Conservation (phyloP, 208 protist species). For the Leptomonas pyrrhocoris region DNA sequence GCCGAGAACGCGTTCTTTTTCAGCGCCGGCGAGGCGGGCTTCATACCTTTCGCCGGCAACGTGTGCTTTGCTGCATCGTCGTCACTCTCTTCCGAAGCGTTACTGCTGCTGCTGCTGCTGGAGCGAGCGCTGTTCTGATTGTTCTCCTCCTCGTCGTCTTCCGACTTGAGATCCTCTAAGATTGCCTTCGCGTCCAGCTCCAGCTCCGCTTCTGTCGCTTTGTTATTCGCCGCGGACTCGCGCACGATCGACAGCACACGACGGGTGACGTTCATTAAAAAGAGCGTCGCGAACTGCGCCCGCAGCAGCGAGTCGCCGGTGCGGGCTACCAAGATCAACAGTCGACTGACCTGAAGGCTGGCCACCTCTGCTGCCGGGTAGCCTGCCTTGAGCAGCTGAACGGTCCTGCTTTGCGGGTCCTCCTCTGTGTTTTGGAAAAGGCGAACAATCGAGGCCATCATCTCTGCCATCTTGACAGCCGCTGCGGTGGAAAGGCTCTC, state of each 20-base stretch:
- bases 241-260: slow-evolving; percentile 82
- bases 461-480: slow-evolving; percentile 53
- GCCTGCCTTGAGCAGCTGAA: slow-evolving; percentile 47
- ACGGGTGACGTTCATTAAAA: slow-evolving; percentile 87
- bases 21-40: slow-evolving; percentile 10
- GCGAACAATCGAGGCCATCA: slow-evolving; percentile 63
- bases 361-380: slow-evolving; percentile 59
- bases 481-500: slow-evolving; percentile 68
- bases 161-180: slow-evolving; percentile 38
- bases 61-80: slow-evolving; percentile 15
- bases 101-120: not conserved
- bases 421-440: slow-evolving; percentile 60
- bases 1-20: slow-evolving; percentile 5
- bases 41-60: slow-evolving; percentile 2
- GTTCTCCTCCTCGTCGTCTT: slow-evolving; percentile 7
- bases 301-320: slow-evolving; percentile 65
- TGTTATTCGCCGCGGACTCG: slow-evolving; percentile 53
- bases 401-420: slow-evolving; percentile 30
- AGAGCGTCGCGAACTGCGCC: slow-evolving; percentile 69
- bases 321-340: slow-evolving; percentile 63
- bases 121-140: not conserved
- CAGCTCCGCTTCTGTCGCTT: slow-evolving; percentile 45
- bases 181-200: slow-evolving; percentile 50
- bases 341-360: slow-evolving; percentile 48
- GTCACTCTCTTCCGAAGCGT: not conserved